Evolutionary conservation across 805 yeast species (phyloP), one percentile per base, ranked within the genome.

Genomic region (Yarrowia divulgata): DNA sequence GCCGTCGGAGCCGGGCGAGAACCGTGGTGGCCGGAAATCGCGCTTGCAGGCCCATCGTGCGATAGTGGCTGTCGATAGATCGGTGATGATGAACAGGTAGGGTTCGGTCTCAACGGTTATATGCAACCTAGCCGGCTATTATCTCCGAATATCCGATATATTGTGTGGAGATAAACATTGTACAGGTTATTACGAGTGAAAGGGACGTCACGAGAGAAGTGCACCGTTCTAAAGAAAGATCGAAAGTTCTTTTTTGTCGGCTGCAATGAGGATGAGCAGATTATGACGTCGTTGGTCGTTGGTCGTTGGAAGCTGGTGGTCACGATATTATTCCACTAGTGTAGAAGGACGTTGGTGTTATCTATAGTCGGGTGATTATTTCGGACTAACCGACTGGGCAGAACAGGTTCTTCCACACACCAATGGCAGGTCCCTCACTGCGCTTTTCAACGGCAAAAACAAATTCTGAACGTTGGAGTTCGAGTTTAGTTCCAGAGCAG

Each of bases 111-210:
- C 60, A 54, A 54, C 60, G 60, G 60, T 54, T 54, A 19, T 19
- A 37, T 54, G 60, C 60, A 54, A 14, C 13, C 23, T 54, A 23
- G 29, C 29, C 4, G 29, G 4, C 29, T 23, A 19, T 54, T 23
- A 19, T 54, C 19, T 54, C 60, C 60, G 60, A 39, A 18, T 39
- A 35, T 54, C 60, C 60, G 60, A 54, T 39, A 39, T 34, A 54
- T 18, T 23, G 18, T 8, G 18, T 16, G 10, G 60, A 39, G 35
- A 39, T 54, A 23, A 23, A 23, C 4, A 23, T 23, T 23, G 29
- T 23, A 4, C 4, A 4, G 29, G 29, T 23, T 2, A 23, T 23
- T 23, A 23, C 29, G 29, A 23, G 29, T 23, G 29, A 23, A 23
- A 23, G 29, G 29, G 29, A 23, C 29, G 4, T 23, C 29, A 23